Evolutionary conservation across 192 early-diverging fungal species (phyloP).

Genomic region (Coemansia sp.): DNA sequence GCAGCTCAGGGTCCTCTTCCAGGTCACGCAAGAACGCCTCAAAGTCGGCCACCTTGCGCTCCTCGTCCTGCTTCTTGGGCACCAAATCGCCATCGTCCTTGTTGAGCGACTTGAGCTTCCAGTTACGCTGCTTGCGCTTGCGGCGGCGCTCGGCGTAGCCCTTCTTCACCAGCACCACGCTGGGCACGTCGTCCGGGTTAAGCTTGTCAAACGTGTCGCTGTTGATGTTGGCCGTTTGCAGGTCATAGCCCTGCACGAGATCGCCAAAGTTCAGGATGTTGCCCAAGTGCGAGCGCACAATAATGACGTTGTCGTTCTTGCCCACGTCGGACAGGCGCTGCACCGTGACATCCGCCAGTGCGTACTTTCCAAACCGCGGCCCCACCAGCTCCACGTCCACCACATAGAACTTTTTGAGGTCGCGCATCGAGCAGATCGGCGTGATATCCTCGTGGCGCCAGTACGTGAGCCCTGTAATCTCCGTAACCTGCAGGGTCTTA

Average conservation of each 20-base stretch:
- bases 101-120: conserved; percentile 84
- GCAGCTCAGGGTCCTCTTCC: conserved; percentile 96
- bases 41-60: conserved; percentile 81
- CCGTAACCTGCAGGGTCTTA: conserved; percentile 74
- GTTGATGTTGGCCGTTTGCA: conserved; percentile 90
- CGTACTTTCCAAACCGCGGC: conserved; percentile 70
- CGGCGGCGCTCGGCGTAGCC: conserved; percentile 84
- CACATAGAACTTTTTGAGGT: conserved; percentile 92
- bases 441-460: conserved; percentile 80
- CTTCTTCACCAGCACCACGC: conserved; percentile 92
- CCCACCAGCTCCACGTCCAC: conserved; percentile 87
- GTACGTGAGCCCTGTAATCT: conserved; percentile 72
- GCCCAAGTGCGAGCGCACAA: conserved; percentile 91
- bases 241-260: conserved; percentile 87
- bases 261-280: conserved; percentile 89
- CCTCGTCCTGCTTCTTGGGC: conserved; percentile 72
- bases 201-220: conserved; percentile 76
- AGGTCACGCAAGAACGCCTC: conserved; percentile 97
- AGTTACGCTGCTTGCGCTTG: conserved; percentile 81
- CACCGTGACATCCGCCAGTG: conserved; percentile 87
- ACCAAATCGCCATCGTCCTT: conserved; percentile 89
- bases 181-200: conserved; percentile 68
- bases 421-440: conserved; percentile 72
- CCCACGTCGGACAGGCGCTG: conserved; percentile 75
- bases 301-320: conserved; percentile 80